Base-by-base conservation (phyloP, 1,284 basidiomycete genomes). In the Ustilago hordei region DNA sequence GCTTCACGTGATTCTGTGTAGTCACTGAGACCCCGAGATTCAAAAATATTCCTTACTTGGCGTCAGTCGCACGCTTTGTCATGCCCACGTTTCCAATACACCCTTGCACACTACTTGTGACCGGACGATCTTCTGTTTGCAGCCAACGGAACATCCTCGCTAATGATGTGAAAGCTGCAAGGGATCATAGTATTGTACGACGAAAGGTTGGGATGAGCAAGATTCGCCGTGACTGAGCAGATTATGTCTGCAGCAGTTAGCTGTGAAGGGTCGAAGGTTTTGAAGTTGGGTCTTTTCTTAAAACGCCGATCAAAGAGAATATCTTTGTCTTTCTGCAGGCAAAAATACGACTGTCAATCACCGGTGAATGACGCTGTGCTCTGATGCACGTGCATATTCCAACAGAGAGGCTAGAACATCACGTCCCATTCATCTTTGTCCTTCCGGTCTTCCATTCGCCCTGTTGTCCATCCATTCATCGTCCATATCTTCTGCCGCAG, bases 1-100 rank as follows among this genome's bases (percentile, higher is more conserved):
- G 45, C 55, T 69, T 75, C 72, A 75, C 72, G 72, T 75, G 72
- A 75, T 74, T 57, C n/a, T 41, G 17, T 19, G 8, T 41, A 43
- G 53, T 0, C 31, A 17, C 3, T 6, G 19, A n/a, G 28, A 53
- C 23, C 50, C 34, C 47, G 7, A 32, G 23, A 23, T 28, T 43
- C 48, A 62, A 62, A 61, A 62, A 54, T 28, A 28, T 34, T 23
- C 8, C 8, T 55, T 50, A 54, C 34, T 48, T 32, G 48, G 58
- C 35, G 58, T 39, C 38, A n/a, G 23, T 15, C 15, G 32, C 58
- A 32, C n/a, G 60, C 60, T 62, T 62, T 62, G 60, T 62, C 60
- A 62, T 62, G 45, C 47, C 48, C n/a, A 41, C 53, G 34, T 59
- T 50, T 59, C 28, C 31, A 32, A 23, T 13, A 1, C 23, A 28